Base-by-base conservation (phyloP, 495 filamentous ascomycete species). In the Aspergillus nidulans region DNA sequence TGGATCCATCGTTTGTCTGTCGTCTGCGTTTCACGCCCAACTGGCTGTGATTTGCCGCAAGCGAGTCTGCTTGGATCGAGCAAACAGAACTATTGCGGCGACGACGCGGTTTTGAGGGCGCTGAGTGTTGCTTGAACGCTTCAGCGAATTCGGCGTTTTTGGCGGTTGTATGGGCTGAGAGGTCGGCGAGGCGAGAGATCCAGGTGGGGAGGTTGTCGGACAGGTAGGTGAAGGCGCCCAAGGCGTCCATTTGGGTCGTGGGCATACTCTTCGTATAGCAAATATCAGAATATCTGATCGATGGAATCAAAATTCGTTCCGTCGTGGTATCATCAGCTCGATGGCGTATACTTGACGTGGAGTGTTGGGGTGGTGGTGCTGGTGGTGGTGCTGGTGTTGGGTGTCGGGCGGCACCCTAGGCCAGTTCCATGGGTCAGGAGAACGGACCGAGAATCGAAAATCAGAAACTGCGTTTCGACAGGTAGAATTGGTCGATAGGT, bases 131-230 rank as follows among this genome's bases (percentile, higher is more conserved):
- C 30, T 68, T 68, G 60, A 68, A 77, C 6, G 73, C 74, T 43
- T 72, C 70, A 13, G 68, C 60, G 57, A 90, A 84, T 68, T 90
- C 87, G 38, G 78, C 67, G 66, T 90, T 85, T 68, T 85, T 87
- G 55, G 79, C 75, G 32, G 83, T 78, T 32, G 91, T 85, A 60
- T 90, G 82, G 39, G 75, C 67, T 57, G 81, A 83, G 24, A 92
- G 78, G 15, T 89, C 84, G 40, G 90, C 85, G 44, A 91, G 73
- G 40, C 79, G 79, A 56, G 67, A 71, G 40, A 84, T 77, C 89
- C 88, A 91, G 54, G 81, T 69, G 19, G 88, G 88, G 5, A 90
- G 56, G 77, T 84, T 75, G 54, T 79, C 73, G 49, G 70, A 64
- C 9, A 83, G 69, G 53, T 75, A 67, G 55, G 78, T 72, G 50